phyloP scores from a whole-genome alignment of 352 stramenopile species.

The Phytophthora cryptogea region DNA sequence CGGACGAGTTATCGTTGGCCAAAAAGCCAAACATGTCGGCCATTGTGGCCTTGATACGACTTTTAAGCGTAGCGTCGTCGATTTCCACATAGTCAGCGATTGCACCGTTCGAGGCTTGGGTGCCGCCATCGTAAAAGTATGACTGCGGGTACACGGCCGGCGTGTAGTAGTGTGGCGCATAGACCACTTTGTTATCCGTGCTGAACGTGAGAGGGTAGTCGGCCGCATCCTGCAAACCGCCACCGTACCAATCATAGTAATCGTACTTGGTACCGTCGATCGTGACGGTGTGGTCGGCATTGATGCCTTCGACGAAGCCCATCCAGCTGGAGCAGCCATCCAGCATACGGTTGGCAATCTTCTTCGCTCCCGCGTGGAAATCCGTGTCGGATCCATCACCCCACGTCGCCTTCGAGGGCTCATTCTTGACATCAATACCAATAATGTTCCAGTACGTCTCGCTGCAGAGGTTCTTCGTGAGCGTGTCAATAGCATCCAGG shows the following conservation, averaged over 20 bases:
- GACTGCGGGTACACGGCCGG: constrained; percentile 59
- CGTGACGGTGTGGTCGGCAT: constrained; percentile 46
- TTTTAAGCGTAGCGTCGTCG: constrained; percentile 45
- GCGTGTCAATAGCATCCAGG: constrained; percentile 48
- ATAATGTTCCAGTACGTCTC: constrained; percentile 65
- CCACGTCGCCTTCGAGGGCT: constrained; percentile 57
- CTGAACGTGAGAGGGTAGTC: constrained; percentile 52
- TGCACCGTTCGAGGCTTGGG: constrained; percentile 27
- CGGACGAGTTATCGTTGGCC: constrained; percentile 45
- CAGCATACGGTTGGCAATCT: constrained; percentile 68
- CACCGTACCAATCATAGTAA: constrained; percentile 76
- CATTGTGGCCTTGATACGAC: constrained; percentile 57
- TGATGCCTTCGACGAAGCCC: constrained; percentile 72
- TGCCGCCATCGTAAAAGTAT: constrained; percentile 65
- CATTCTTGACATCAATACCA: constrained; percentile 68
- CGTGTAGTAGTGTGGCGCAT: constrained; percentile 78
- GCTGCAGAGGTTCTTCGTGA: constrained; percentile 55
- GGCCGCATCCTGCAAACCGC: constrained; percentile 46
- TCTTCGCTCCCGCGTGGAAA: constrained; percentile 49
- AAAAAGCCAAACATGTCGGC: constrained; percentile 78
- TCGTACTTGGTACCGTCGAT: constrained; percentile 51
- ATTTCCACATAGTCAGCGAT: constrained; percentile 60
- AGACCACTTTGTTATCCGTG: constrained; percentile 71
- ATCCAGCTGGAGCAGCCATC: constrained; percentile 67
- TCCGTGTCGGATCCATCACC: constrained; percentile 45